A percentile compares a stretch with the other conserved stretches of the same genome.
Evolutionary conservation across 140 eudicot genomes (phyloP).

Genomic region (Stevia rebaudiana): DNA sequence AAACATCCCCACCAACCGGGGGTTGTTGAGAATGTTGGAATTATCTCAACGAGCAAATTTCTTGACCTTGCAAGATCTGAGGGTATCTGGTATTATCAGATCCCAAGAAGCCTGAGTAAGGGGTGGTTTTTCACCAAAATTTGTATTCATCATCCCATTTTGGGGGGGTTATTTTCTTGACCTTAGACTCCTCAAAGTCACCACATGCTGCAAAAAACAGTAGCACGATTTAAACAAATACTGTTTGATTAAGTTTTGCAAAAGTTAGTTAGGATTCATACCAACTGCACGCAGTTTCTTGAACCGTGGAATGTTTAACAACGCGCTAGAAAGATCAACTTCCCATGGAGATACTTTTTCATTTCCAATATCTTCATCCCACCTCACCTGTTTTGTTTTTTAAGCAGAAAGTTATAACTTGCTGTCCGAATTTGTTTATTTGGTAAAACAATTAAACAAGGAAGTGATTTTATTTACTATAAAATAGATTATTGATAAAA

Average conservation of each 20-base stretch:
- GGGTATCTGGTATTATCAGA: conserved; percentile 54
- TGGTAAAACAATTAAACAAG: neutral
- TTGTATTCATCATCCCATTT: conserved; percentile 16
- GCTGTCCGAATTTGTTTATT: neutral
- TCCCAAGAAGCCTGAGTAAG: conserved; percentile 74
- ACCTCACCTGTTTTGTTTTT: conserved; percentile 68
- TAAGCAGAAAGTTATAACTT: conserved; percentile 9
- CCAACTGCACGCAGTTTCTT: conserved; percentile 70
- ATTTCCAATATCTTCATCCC: conserved; percentile 70
- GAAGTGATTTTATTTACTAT: neutral
- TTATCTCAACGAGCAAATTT: conserved; percentile 76
- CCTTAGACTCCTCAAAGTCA: conserved; percentile 98
- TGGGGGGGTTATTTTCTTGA: conserved; percentile 59
- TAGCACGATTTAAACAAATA: neutral
- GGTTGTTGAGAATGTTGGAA: conserved; percentile 40
- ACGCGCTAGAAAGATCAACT: conserved; percentile 67
- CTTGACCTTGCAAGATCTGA: conserved; percentile 99
- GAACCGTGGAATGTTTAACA: conserved; percentile 59
- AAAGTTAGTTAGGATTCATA: neutral
- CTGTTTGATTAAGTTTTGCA: neutral
- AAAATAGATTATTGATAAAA: neutral
- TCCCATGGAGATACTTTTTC: conserved; percentile 91
- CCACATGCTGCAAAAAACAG: conserved; percentile 40
- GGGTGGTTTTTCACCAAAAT: conserved; percentile 36
- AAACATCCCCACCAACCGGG: conserved; percentile 35